Conservation (phyloP, 2,329 filamentous ascomycete genomes). For the Pseudogymnoascus sp. region DNA sequence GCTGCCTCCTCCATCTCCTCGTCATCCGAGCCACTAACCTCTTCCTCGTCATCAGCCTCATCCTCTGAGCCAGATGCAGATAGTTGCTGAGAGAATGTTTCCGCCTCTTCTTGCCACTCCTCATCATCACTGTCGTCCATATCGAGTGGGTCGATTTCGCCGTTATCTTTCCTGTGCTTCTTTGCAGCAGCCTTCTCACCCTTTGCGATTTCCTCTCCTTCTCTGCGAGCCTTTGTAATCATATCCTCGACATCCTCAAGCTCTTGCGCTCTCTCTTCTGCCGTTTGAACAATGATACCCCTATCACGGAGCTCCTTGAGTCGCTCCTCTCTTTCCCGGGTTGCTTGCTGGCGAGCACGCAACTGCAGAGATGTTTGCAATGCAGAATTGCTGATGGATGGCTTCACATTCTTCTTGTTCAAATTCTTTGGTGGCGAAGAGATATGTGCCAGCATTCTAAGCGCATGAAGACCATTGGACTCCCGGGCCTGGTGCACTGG, state of each 20-base stretch:
- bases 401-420: constrained; percentile 37
- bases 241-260: constrained; percentile 81
- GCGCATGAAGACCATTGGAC: constrained; percentile 52
- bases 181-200: constrained; percentile 68
- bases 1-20: constrained; percentile 31
- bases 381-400: constrained; percentile 59
- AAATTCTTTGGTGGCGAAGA: constrained; percentile 49
- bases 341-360: constrained; percentile 72
- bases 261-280: constrained; percentile 77
- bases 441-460: constrained; percentile 69
- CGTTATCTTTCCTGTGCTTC: constrained; percentile 44
- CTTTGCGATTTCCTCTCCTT: constrained; percentile 71
- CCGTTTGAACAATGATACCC: constrained; percentile 73
- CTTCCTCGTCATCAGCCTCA: constrained; percentile 23
- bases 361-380: constrained; percentile 60
- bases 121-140: constrained; percentile 47
- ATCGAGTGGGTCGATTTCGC: constrained; percentile 35
- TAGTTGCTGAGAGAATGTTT: constrained; percentile 32
- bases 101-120: constrained; percentile 41
- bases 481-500: constrained; percentile 57
- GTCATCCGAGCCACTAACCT: constrained; percentile 37
- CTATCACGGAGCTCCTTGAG: constrained; percentile 69
- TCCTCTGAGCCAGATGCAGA: constrained; percentile 36
- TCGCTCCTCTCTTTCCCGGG: constrained; percentile 65
- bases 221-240: constrained; percentile 71